Base-by-base conservation (phyloP, 805 yeast genomes). In the baker's yeast (Saccharomyces cerevisiae) region DNA sequence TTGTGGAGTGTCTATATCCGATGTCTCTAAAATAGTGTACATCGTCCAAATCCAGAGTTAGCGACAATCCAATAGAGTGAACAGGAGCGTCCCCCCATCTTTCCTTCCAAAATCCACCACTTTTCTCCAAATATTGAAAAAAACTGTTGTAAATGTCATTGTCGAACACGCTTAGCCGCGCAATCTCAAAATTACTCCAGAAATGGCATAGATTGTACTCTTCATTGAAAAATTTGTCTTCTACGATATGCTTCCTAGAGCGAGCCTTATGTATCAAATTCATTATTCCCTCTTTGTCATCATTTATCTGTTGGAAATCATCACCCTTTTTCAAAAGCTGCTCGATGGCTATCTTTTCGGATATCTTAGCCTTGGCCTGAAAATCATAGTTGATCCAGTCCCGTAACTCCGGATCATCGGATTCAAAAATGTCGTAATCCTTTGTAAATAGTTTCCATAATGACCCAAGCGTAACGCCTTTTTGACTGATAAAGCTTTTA, bases 11-110 rank as follows among this genome's bases (percentile, higher is more conserved):
- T 54, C 81, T 76, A 70, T 91, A 92, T 0, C 98, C 98, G 59
- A 92, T 84, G 65, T 92, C 97, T 58, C 97, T 74, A 72, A 92
- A 92, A 70, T 90, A 92, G 70, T 92, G 97, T 9, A 92, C 73
- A 54, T 91, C 88, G 1, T 79, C 73, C 2, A 83, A 69, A 55
- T 85, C 77, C 46, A 91, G 72, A 62, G 87, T 75, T 79, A 94
- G 76, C 0, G 89, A 92, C 4, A 87, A 80, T 0, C 95, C 98
- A 24, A 94, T 70, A 0, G 97, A 85, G 68, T 90, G 97, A 4
- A 92, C 83, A 0, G 97, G 96, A 0, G 97, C 97, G 75, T 92
- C 98, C 1, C 98, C 98, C 98, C 98, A 92, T 64, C 99, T 74
- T 68, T 94, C 97, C 52, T 79, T 78, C 77, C 83, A 90, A 65